These are phyloP conservation scores for Echium plantagineum DNA, from an alignment of 257 asterid species.

Conservation along the genomic window DNA sequence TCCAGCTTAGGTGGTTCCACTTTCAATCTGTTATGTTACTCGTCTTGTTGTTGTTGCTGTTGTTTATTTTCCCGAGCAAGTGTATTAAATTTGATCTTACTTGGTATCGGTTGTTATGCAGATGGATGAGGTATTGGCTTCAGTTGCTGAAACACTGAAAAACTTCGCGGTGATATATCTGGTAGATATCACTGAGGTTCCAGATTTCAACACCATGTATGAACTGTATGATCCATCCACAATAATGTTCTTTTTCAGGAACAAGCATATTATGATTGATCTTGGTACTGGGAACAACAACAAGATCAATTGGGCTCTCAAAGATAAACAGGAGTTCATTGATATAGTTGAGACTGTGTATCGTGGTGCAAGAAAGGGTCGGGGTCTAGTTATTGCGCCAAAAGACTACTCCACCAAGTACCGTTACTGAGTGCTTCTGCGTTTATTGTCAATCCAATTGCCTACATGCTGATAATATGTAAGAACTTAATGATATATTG, in stretches of 20 bases:
- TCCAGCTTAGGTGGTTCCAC: too few relatives aligned
- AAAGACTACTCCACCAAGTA: slow-evolving; percentile 97
- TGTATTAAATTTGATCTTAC: not conserved
- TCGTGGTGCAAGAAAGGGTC: slow-evolving; percentile 94
- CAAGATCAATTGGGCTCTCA: slow-evolving; percentile 94
- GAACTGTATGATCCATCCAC: slow-evolving; percentile 94
- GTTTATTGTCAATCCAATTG: not conserved
- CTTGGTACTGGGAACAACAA: slow-evolving; percentile 96
- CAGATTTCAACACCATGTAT: slow-evolving; percentile 93
- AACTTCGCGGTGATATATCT: slow-evolving; percentile 80
- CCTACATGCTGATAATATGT: too few relatives aligned
- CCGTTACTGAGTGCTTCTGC: slow-evolving; percentile 34
- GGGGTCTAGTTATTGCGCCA: slow-evolving; percentile 96
- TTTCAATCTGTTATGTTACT: too few relatives aligned
- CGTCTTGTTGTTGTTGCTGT: too few relatives aligned
- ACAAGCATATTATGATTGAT: slow-evolving; percentile 96
- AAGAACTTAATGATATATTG: too few relatives aligned
- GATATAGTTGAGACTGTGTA: slow-evolving; percentile 91
- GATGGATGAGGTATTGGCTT: slow-evolving; percentile 85
- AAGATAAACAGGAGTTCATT: slow-evolving; percentile 94
- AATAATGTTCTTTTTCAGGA: slow-evolving; percentile 86
- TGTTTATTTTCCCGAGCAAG: too few relatives aligned
- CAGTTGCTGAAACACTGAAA: slow-evolving; percentile 87
- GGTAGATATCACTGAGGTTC: slow-evolving; percentile 83
- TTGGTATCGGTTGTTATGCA: slow-evolving; percentile 13